Base-by-base conservation (phyloP, 306 rosid genomes). In the Mimosa pudica region DNA sequence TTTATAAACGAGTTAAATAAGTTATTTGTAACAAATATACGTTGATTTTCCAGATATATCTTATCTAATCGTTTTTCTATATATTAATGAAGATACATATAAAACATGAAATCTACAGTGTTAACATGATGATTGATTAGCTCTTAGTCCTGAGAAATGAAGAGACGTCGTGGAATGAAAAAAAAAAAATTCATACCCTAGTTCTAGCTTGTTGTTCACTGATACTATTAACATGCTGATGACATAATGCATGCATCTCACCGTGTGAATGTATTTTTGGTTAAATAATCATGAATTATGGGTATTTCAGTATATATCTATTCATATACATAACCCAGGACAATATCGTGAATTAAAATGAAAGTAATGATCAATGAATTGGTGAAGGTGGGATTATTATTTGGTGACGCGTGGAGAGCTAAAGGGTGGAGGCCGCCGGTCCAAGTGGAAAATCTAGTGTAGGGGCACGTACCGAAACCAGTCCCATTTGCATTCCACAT, bases 401-500 rank as follows among this genome's bases (percentile, higher is more conserved):
- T 10, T 48, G 12, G 60, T 16, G 75, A 41, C 48, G 78, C 62
- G 79, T 81, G 80, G 65, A 67, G 71, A 58, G 2, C 5, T 3
- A 38, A 38, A 38, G 5, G 10, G 10, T 35, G 70, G 75, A 64
- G 76, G 71, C 16, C 17, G 51, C 30, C 30, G 17, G n/a, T 77
- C 76, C 81, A 85, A 82, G 84, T 79, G 84, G 86, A 66, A 66
- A 38, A 75, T 81, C 82, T 71, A 75, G 20, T 32, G 78, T 71
- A 71, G 70, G 46, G 81, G 83, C 85, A 83, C 86, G 80, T 78
- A 83, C 49, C 46, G 60, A 63, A 70, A 33, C 66, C 16, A 54
- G 65, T 57, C 11, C 41, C 67, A 82, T 44, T 82, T 82, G 86
- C 84, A 85, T 71, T 85, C 82, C 88, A 79, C 74, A 33, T 79